A percentile compares a stretch with the other conserved stretches of the same genome.
phyloP scores from a whole-genome alignment of 805 yeast genomes.

The Metschnikowia kunwiensis region DNA sequence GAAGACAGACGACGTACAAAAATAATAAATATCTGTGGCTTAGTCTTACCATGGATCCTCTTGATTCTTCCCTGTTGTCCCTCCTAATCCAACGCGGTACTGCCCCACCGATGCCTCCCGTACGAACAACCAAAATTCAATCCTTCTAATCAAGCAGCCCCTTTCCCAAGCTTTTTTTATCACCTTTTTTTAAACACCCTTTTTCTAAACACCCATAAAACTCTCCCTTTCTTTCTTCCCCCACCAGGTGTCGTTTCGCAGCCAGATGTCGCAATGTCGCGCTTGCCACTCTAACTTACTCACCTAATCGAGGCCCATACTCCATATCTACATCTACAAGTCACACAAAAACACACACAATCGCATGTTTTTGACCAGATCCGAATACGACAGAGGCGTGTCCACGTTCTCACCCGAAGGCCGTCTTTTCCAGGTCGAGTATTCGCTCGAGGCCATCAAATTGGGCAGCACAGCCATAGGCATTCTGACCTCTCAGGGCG shows the following conservation, averaged over 20 bases:
- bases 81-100: too few species aligned
- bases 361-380: slow-evolving; percentile 93
- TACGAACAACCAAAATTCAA: too few species aligned
- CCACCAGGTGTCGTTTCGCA: slow-evolving; percentile 8
- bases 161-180: too few species aligned
- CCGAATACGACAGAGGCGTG: slow-evolving; percentile 98
- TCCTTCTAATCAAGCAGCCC: too few species aligned
- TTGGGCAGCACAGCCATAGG: slow-evolving; percentile 99
- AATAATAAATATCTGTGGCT: too few species aligned
- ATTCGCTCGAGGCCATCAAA: slow-evolving; percentile 95
- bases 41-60: too few species aligned
- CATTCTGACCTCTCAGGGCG: slow-evolving; percentile 92
- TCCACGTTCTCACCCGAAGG: slow-evolving; percentile 99
- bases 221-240: not conserved
- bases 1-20: too few species aligned
- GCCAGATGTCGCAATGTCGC: slow-evolving; percentile 14
- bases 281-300: not conserved
- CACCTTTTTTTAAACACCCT: too few species aligned
- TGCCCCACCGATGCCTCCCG: too few species aligned
- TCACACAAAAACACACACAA: not conserved
- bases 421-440: slow-evolving; percentile 95
- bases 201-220: too few species aligned
- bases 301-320: not conserved
- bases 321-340: not conserved
- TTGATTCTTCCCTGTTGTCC: too few species aligned